phyloP scores from a whole-genome alignment of 2,329 filamentous ascomycete species.

The Xylariaceae sp. region DNA sequence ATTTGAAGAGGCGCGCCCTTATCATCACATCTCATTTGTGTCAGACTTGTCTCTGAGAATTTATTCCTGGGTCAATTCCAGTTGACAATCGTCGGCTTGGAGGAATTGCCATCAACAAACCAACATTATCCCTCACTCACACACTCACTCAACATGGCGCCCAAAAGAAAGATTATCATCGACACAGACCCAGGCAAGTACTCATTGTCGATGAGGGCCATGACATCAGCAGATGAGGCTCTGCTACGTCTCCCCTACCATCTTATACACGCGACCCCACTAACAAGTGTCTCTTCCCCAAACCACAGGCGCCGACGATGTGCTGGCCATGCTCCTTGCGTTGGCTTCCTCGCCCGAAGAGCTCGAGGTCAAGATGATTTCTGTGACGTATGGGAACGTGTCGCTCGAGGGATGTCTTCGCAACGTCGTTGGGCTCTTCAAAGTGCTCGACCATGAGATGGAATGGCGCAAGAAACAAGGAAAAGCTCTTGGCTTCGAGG shows the following conservation, averaged over 20 bases:
- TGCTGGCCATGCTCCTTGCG: conserved; percentile 82
- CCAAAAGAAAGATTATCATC: conserved; percentile 79
- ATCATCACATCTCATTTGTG: too few species aligned
- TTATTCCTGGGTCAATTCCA: too few species aligned
- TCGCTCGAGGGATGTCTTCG: conserved; percentile 80
- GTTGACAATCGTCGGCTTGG: too few species aligned
- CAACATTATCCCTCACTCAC: too few species aligned
- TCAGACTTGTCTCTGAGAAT: too few species aligned
- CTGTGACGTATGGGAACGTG: conserved; percentile 91
- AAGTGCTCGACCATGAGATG: conserved; percentile 85
- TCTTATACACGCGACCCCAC: conserved; percentile 2
- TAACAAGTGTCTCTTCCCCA: conserved; percentile 10
- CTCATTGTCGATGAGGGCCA: neutral
- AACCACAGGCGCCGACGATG: conserved; percentile 74
- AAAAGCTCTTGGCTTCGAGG: conserved; percentile 65
- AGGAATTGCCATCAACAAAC: too few species aligned
- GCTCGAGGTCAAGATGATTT: conserved; percentile 79
- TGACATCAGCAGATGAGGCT: neutral
- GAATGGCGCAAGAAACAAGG: conserved; percentile 73
- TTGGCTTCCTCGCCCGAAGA: conserved; percentile 79
- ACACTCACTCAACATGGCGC: conserved; percentile 47
- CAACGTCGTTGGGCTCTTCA: conserved; percentile 86
- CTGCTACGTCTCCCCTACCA: neutral
- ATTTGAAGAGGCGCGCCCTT: too few species aligned
- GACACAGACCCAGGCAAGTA: conserved; percentile 82